Evolutionary conservation across 2,329 filamentous ascomycete species (phyloP).

Genomic region (Scedosporium aurantiacum): DNA sequence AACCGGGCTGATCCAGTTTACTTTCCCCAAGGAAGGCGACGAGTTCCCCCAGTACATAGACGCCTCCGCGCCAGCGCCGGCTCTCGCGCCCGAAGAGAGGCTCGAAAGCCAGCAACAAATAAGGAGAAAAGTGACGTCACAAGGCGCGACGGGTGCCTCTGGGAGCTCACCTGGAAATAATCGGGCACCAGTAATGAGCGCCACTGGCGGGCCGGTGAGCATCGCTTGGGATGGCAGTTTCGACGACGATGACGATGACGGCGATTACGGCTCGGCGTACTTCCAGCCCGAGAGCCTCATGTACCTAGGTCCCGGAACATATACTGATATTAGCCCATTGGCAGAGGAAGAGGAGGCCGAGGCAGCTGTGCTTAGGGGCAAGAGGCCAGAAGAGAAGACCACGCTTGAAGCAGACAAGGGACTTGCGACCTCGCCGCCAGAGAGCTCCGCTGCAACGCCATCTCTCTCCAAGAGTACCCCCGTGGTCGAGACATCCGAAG

Average conservation of each 20-base stretch:
- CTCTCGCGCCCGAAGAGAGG: constrained; percentile 39
- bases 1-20: constrained; percentile 42
- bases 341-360: constrained; percentile 26
- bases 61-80: constrained; percentile 21
- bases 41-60: constrained; percentile 43
- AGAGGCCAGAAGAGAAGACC: neutral
- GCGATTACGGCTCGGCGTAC: constrained; percentile 25
- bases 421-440: neutral
- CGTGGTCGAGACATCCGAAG: neutral
- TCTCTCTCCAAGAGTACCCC: neutral
- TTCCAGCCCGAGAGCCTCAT: constrained; percentile 43
- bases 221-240: constrained; percentile 13
- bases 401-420: neutral
- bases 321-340: constrained; percentile 33
- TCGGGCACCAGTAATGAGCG: constrained; percentile 9
- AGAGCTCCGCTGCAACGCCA: constrained; percentile 4
- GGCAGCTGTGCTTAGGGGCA: neutral
- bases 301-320: constrained; percentile 36
- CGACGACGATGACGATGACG: constrained; percentile 19
- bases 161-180: constrained; percentile 4
- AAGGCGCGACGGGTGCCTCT: constrained; percentile 9
- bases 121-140: constrained; percentile 19
- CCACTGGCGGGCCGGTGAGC: constrained; percentile 12
- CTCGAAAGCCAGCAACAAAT: constrained; percentile 41
- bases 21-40: constrained; percentile 45